These are phyloP conservation scores for Vaccinium vitisidaea DNA, from an alignment of 148 eudicot species.

Conservation along the genomic window DNA sequence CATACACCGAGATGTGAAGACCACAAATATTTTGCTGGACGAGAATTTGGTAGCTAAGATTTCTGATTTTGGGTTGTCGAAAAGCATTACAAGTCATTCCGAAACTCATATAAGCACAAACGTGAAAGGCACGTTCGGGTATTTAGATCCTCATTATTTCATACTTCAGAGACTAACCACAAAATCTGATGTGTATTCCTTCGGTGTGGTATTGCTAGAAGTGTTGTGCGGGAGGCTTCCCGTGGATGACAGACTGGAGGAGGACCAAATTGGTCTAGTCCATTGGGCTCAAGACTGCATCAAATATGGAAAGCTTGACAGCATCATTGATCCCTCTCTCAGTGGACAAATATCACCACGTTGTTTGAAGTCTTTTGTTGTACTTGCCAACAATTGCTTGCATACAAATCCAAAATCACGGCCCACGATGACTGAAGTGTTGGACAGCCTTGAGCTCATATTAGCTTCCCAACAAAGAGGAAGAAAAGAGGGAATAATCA, in stretches of 20 bases:
- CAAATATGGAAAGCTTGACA: not conserved
- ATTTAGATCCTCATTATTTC: not conserved
- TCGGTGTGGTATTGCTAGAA: not conserved
- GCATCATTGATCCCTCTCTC: not conserved
- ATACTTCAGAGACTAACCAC: not conserved
- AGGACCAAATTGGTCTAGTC: not conserved
- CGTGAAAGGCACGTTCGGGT: not conserved
- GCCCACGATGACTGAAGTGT: not conserved
- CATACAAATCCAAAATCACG: not conserved
- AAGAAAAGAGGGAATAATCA: no score
- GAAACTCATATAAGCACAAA: not conserved
- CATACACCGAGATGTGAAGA: slow-evolving; percentile 1
- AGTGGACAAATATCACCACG: not conserved
- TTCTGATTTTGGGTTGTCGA: not conserved
- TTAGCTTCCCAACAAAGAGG: not conserved
- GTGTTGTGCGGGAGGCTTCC: not conserved
- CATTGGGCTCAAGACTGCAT: not conserved
- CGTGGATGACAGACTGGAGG: not conserved
- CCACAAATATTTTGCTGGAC: not conserved
- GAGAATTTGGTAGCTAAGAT: slow-evolving; percentile 22
- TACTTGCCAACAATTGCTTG: not conserved
- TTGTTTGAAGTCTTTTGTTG: not conserved
- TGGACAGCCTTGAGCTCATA: not conserved
- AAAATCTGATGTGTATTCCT: not conserved
- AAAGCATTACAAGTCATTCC: not conserved